Base-by-base conservation (phyloP, 768 basidiomycete genomes). In the Naganishia friedmannii region DNA sequence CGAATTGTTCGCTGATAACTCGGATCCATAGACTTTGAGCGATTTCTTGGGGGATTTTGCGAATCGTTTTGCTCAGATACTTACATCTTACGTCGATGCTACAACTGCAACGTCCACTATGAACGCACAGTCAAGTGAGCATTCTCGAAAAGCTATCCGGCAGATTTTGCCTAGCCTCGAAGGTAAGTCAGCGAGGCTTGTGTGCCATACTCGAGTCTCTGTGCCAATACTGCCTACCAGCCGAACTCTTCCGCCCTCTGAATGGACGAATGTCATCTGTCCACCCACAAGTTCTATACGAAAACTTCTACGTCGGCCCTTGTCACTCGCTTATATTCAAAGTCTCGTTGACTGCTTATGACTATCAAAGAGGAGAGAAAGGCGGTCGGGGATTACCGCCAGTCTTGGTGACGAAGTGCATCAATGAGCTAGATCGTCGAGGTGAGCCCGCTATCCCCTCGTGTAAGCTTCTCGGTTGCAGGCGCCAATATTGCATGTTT, bases 271-370 rank as follows among this genome's bases (percentile, higher is more conserved):
- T 26, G 56, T 23, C 29, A 48, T 58, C 68, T 3, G 31, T 19
- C 12, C 37, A 51, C 17, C 39, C 75, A 4, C 76, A 78, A 9
- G 70, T 79, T 1, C 72, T 75, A 12, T 80, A 80, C 60, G 76
- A 79, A 58, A 80, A 80, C 73, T 80, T 72, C 69, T 80, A 79
- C 68, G 78, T 95, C 29, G 93, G 93, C 29, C 87, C 88, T 77
- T 96, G 93, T 77, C 86, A 86, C 65, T 92, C 94, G 79, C 82
- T 96, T 29, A 90, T 94, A 39, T 96, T 95, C 77, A 93, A 93
- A 28, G 88, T 94, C 73, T 89, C 87, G 73, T 82, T 96, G 69
- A 88, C 89, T 48, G 93, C 94, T 77, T 95, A 96, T 76, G 91
- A 93, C 19, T 92, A 89, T 46, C 85, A 90, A 10, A 87, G 92